phyloP scores from a whole-genome alignment of 345 rosid genomes.

The Combretum micranthum region DNA sequence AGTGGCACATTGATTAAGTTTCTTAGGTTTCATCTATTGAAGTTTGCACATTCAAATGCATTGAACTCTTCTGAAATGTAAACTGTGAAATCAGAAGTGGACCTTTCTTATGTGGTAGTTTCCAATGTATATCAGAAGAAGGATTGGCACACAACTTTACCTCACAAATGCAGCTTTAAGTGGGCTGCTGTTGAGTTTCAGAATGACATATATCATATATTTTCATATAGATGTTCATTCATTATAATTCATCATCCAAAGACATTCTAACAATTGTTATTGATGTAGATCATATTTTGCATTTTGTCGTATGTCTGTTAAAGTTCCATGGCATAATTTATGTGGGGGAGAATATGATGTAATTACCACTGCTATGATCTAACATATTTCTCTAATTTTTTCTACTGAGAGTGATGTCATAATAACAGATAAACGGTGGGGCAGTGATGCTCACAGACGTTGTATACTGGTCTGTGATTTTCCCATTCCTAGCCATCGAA shows the following conservation, averaged over 20 bases:
- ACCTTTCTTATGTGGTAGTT: too few species aligned
- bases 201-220: too few species aligned
- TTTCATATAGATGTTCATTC: too few species aligned
- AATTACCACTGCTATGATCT: not conserved
- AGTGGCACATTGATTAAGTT: too few species aligned
- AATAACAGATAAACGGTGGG: constrained; percentile 47
- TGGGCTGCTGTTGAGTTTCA: too few species aligned
- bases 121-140: not conserved
- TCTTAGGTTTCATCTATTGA: too few species aligned
- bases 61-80: too few species aligned
- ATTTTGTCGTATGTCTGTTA: not conserved
- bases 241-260: not conserved
- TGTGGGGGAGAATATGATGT: constrained; percentile 2
- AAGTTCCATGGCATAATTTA: not conserved
- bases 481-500: constrained; percentile 48
- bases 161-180: not conserved
- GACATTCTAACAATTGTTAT: not conserved
- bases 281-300: not conserved
- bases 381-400: not conserved
- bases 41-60: too few species aligned
- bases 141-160: not conserved
- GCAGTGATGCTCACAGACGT: constrained; percentile 61
- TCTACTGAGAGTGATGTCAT: constrained; percentile 10
- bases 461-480: constrained; percentile 59
- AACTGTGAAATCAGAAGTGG: too few species aligned